These are phyloP conservation scores for Lophiostoma macrostomum DNA, from an alignment of 495 filamentous ascomycete genomes.

Conservation along the genomic window DNA sequence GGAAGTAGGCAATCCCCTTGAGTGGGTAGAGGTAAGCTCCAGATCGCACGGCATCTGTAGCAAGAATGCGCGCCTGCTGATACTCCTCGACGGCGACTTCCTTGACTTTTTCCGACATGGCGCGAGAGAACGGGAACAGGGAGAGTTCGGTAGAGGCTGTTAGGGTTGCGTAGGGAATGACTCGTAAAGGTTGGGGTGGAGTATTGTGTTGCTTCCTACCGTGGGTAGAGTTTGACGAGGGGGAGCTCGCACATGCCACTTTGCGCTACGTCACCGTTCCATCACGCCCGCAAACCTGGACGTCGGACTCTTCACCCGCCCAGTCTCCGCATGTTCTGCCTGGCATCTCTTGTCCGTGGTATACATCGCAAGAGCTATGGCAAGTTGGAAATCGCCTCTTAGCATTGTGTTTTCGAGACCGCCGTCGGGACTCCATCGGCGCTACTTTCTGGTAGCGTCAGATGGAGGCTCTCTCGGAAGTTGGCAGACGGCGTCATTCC, in stretches of 20 bases:
- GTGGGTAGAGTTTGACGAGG: neutral
- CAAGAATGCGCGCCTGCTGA: conserved; percentile 50
- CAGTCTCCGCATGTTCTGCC: neutral
- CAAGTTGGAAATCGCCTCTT: no score
- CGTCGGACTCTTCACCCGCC: neutral
- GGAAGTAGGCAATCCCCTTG: conserved; percentile 81
- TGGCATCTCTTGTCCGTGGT: no score
- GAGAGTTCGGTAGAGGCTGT: neutral
- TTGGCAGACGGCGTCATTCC: no score
- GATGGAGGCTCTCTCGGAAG: no score
- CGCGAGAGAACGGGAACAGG: conserved; percentile 11
- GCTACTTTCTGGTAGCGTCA: no score
- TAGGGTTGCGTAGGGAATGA: neutral
- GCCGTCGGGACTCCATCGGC: no score
- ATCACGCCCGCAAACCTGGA: neutral
- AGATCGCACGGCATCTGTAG: conserved; percentile 64
- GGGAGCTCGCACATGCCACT: neutral
- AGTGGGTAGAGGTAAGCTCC: conserved; percentile 83
- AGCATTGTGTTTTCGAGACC: no score
- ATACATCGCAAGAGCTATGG: no score
- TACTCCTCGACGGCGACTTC: conserved; percentile 53
- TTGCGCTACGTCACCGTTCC: neutral
- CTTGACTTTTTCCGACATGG: conserved; percentile 41
- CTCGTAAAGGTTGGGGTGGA: neutral
- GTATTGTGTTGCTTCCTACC: no score